These are phyloP conservation scores for Hypoxylon lienhwacheense DNA, from an alignment of 495 filamentous ascomycete species.

Conservation along the genomic window DNA sequence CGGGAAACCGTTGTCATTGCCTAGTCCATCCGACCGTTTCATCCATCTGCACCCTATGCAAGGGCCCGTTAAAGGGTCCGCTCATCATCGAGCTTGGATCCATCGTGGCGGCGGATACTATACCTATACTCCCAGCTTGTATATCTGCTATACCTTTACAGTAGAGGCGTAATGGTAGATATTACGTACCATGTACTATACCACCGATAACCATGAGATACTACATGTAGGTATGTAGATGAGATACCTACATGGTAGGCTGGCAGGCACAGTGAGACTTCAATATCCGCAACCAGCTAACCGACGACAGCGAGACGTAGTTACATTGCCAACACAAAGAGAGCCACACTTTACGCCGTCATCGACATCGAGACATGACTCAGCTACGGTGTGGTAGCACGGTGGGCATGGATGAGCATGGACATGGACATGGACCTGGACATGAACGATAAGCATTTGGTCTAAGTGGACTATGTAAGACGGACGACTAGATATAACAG, in stretches of 20 bases:
- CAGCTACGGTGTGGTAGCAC: conserved; percentile 15
- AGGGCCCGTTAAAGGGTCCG: conserved; percentile 21
- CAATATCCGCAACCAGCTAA: conserved; percentile 10
- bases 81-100: conserved; percentile 11
- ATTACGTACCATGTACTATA: conserved; percentile 6
- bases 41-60: conserved; percentile 25
- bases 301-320: conserved; percentile 10
- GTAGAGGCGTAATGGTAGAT: no score
- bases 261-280: conserved; percentile 13
- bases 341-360: conserved; percentile 16
- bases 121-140: no score
- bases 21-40: conserved; percentile 30
- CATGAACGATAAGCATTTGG: neutral
- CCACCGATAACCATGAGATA: no score
- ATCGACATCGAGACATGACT: conserved; percentile 10
- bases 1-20: conserved; percentile 1
- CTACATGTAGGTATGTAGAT: no score
- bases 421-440: no score
- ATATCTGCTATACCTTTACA: no score
- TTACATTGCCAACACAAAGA: conserved; percentile 9
- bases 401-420: no score
- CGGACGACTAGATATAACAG: conserved; percentile 30
- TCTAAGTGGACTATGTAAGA: no score
- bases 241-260: no score
- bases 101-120: conserved; percentile 22